Base-by-base conservation (phyloP, 805 yeast species). In the Yarrowia sp. region DNA sequence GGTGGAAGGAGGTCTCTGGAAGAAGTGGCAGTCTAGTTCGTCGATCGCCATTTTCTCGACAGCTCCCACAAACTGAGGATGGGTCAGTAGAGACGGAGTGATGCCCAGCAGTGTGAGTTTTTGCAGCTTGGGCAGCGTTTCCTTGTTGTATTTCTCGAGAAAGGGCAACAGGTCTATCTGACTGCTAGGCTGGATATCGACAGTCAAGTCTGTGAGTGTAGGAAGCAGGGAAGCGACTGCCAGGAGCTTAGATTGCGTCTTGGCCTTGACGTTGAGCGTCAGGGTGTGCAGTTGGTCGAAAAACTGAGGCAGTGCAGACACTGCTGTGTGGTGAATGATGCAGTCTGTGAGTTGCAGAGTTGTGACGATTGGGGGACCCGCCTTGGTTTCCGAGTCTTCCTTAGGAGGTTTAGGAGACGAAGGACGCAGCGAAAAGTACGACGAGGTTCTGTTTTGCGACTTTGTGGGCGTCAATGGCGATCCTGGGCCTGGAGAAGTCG, bases 341-440 rank as follows among this genome's bases (percentile, higher is more conserved):
- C 61, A 55, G 36, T 55, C 61, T 22, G 47, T 38, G 38, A 55
- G 47, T 4, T 39, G 8, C 21, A 55, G 36, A 6, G 35, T n/a
- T 2, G 35, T 38, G 61, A 55, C 25, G 4, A 25, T n/a, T 14
- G 36, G 38, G 3, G 33, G 21, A 3, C 27, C n/a, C 1, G 16
- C 19, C 16, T n/a, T 10, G 3, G 12, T n/a, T 6, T 22, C 16
- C 1, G 6, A 2, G n/a, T 22, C 31, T 16, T 51, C 42, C 13
- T 19, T 42, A 1, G 47, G 18, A 21, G 24, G 36, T 31, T 47
- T 47, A 4, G 55, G 55, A 25, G 55, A 47, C 0, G 55, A 47
- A 1, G 59, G 59, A 13, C 33, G 24, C 44, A 51, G 35, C 1
- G 59, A 33, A 13, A 51, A 51, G 24, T 51, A 51, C 14, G 59